phyloP scores from a whole-genome alignment of 2,329 filamentous ascomycete genomes.

The Trichoderma lentiforme region DNA sequence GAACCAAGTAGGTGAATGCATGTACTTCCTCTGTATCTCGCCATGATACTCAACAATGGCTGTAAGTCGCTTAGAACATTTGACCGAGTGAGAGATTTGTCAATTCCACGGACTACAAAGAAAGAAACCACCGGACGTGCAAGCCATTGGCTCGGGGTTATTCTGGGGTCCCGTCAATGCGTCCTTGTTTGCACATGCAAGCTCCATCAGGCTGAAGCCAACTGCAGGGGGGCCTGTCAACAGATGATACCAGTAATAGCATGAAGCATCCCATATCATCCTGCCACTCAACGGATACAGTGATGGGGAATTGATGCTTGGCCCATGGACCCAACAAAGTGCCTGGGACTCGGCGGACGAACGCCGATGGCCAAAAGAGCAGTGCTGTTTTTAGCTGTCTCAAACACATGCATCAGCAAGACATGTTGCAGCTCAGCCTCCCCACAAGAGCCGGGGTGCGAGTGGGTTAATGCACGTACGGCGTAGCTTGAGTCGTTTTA shows the following conservation, averaged over 20 bases:
- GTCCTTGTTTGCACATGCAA: not conserved
- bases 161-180: not conserved
- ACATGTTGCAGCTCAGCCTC: constrained; percentile 7
- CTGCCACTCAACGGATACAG: not conserved
- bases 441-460: constrained; percentile 14
- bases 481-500: not conserved
- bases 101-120: not conserved
- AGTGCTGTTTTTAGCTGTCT: not conserved
- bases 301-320: not conserved
- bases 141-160: not conserved
- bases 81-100: not conserved
- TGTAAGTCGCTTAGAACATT: not conserved
- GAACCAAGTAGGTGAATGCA: not conserved
- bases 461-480: constrained; percentile 8
- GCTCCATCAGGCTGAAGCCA: not conserved
- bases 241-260: not conserved
- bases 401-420: not conserved
- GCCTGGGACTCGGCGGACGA: not conserved
- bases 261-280: not conserved
- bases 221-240: not conserved
- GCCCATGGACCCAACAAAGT: not conserved
- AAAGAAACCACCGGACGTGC: not conserved
- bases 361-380: not conserved
- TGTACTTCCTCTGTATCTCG: not conserved
- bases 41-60: not conserved